Conservation (phyloP, 768 basidiomycete species). For the Suillus sp. region DNA sequence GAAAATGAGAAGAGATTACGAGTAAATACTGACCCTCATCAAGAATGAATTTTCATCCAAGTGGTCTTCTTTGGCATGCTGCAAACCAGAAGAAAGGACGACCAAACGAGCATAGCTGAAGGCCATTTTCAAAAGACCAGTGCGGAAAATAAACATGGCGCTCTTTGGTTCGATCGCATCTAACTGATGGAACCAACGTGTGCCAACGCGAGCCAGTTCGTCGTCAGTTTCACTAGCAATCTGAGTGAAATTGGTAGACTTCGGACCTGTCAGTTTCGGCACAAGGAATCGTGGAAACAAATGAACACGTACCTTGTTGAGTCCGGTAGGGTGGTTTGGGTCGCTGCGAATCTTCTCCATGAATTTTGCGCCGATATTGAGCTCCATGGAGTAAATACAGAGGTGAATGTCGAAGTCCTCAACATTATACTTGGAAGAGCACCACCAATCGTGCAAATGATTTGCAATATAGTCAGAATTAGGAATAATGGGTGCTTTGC, state of each 20-base stretch:
- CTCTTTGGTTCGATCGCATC: constrained; percentile 56
- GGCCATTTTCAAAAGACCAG: constrained; percentile 59
- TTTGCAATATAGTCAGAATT: constrained; percentile 76
- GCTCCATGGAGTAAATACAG: constrained; percentile 74
- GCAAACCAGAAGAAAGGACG: constrained; percentile 74
- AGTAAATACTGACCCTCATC: constrained; percentile 50
- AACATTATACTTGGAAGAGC: constrained; percentile 65
- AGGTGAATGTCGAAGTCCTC: constrained; percentile 78
- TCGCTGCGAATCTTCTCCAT: constrained; percentile 68
- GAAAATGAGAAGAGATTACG: not conserved
- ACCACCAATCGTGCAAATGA: constrained; percentile 73
- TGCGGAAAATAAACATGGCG: constrained; percentile 59
- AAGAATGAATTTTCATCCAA: constrained; percentile 67
- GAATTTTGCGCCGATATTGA: constrained; percentile 65
- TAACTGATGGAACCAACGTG: constrained; percentile 56
- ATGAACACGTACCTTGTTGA: constrained; percentile 59
- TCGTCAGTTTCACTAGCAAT: constrained; percentile 73
- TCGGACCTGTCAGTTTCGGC: constrained; percentile 5
- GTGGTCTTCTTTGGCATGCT: constrained; percentile 62
- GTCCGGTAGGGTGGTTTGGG: constrained; percentile 69
- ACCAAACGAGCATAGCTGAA: constrained; percentile 72
- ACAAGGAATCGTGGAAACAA: not conserved
- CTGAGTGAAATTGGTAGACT: constrained; percentile 66
- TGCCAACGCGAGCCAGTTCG: constrained; percentile 54
- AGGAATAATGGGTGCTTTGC: constrained; percentile 80